Base-by-base conservation (phyloP, 768 basidiomycete genomes). In the Dendrothele bispora region DNA sequence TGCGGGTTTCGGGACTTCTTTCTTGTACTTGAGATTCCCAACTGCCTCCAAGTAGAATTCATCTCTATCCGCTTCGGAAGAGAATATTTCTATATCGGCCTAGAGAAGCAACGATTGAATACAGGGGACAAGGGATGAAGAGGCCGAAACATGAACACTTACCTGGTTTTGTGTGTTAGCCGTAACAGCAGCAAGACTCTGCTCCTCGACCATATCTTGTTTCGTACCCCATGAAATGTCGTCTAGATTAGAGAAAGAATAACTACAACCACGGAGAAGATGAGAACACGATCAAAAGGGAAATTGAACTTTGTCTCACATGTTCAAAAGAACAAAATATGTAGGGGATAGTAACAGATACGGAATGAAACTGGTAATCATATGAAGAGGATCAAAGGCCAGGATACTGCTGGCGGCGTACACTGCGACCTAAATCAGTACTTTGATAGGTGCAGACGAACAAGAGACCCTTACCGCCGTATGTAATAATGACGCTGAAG, bases 141-240 rank as follows among this genome's bases (percentile, higher is more conserved):
- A n/a, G n/a, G n/a, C n/a, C n/a, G n/a, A n/a, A n/a, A n/a, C n/a
- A n/a, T n/a, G n/a, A n/a, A n/a, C n/a, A n/a, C n/a, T n/a, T n/a
- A 95, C 92, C 55, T 89, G 83, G 12, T 83, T 84, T 57, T 86
- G 74, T 22, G 79, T 83, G 58, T 93, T 85, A 60, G 91, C 88
- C 30, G 83, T 80, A 39, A 94, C 89, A 6, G 83, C 82, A 8
- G 92, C 92, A 15, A 97, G 81, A 60, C 95, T 92, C 1, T 79
- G 77, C 43, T 88, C 84, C 1, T 79, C 75, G 3, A 76, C 69
- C 7, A 79, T 78, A 54, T 92, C 89, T 67, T 92, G 88, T 66
- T 98, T 98, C n/a, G 94, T 98, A 5, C 94, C 94, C 94, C 94
- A 91, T 21, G 91, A 91, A 35, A 91, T 90, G 57, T 94, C 91